Percentiles rank a stretch among this genome's conserved stretches.
phyloP scores from a whole-genome alignment of 148 eudicot genomes.

The Rhododendron ovatum region DNA sequence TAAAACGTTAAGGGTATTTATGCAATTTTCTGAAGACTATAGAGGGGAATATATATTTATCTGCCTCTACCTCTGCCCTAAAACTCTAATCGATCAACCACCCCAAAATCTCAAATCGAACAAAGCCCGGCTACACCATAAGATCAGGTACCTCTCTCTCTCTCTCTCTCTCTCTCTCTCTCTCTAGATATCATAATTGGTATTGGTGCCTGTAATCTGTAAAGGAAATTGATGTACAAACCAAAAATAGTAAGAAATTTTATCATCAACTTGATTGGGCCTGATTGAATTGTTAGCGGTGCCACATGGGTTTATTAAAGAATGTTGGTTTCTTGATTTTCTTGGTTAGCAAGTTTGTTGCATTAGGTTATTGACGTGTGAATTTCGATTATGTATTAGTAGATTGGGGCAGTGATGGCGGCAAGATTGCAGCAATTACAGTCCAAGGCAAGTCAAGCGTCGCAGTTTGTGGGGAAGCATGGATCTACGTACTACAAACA shows the following conservation, averaged over 20 bases:
- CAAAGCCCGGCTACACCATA: background rate
- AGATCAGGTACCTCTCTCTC: background rate
- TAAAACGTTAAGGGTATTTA: background rate
- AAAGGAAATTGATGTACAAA: background rate
- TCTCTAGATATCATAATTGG: background rate
- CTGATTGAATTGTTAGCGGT: too few species aligned
- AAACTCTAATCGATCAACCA: background rate
- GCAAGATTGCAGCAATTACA: conserved; percentile 36
- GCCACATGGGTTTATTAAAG: background rate
- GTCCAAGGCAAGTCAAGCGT: conserved; percentile 35
- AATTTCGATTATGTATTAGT: conserved; percentile 1
- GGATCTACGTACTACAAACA: conserved; percentile 44
- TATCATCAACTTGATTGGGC: background rate
- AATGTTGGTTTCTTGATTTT: background rate
- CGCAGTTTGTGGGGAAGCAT: conserved; percentile 31
- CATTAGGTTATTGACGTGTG: background rate
- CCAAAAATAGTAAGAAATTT: background rate
- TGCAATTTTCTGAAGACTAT: background rate
- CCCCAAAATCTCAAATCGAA: background rate
- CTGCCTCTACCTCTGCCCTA: background rate
- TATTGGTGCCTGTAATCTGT: background rate
- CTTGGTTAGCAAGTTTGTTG: background rate
- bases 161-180: background rate
- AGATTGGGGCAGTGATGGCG: conserved; percentile 24
- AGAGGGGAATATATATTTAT: background rate